Evolutionary conservation across 371 early-diverging fungal genomes (phyloP).

Genomic region (Conidiobolus incongruus): DNA sequence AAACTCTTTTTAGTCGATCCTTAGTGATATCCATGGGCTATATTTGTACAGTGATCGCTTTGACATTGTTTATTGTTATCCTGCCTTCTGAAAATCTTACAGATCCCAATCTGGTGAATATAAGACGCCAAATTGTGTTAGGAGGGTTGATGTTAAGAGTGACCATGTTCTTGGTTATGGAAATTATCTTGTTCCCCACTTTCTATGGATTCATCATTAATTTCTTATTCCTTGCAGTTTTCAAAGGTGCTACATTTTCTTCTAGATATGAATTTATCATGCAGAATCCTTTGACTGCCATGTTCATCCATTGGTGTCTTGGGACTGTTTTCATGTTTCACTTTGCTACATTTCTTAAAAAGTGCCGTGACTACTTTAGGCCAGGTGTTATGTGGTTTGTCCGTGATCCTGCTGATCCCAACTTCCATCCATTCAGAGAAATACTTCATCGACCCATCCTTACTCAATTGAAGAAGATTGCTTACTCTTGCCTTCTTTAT

Average conservation of each 20-base stretch:
- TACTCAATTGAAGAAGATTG: constrained; percentile 54
- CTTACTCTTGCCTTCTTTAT: constrained; percentile 54
- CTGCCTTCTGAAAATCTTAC: no score
- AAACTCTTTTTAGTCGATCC: not conserved
- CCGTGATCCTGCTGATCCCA: constrained; percentile 82
- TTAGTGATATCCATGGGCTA: not conserved
- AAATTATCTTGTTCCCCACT: constrained; percentile 68
- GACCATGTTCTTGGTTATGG: constrained; percentile 54
- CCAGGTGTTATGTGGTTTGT: constrained; percentile 91
- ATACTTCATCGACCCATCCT: constrained; percentile 49
- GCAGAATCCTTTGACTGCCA: constrained; percentile 33
- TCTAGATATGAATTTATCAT: constrained; percentile 23
- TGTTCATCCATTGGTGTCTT: constrained; percentile 68
- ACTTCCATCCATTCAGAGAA: constrained; percentile 79
- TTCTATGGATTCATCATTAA: constrained; percentile 65
- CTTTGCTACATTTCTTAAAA: constrained; percentile 56
- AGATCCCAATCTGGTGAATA: constrained; percentile 6
- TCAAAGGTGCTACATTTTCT: constrained; percentile 26
- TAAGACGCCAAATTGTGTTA: not conserved
- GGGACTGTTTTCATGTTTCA: constrained; percentile 84
- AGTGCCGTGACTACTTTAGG: constrained; percentile 53
- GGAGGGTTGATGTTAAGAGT: constrained; percentile 16
- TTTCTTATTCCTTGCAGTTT: constrained; percentile 42
- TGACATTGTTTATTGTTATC: constrained; percentile 4
- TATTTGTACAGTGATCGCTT: not conserved